These are phyloP conservation scores for Malania oleifera DNA, from an alignment of 164 flowering plant genomes.

Conservation along the genomic window DNA sequence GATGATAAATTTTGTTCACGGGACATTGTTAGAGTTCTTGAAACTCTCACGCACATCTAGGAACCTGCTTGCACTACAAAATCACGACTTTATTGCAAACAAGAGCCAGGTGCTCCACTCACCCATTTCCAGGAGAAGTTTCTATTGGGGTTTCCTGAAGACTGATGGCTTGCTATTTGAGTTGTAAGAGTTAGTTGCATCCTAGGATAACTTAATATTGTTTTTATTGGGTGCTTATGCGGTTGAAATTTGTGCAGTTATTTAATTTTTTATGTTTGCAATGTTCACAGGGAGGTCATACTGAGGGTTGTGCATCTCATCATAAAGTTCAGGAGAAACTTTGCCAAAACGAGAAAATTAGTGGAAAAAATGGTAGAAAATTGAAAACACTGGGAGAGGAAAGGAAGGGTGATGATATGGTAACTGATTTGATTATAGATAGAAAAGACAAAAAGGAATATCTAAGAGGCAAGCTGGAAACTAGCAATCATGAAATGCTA, in stretches of 20 bases:
- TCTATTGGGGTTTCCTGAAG: conserved; percentile 38
- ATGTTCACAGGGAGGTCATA: conserved; percentile 20
- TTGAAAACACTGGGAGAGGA: conserved; percentile 2
- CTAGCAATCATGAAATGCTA: conserved; percentile 2
- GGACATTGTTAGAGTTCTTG: conserved; percentile 19
- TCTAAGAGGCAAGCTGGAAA: neutral
- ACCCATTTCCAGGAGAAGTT: neutral
- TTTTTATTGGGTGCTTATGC: neutral
- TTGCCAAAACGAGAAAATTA: conserved; percentile 6
- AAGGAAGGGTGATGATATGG: conserved; percentile 11
- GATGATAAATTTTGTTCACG: conserved; percentile 16
- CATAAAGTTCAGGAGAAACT: conserved; percentile 8
- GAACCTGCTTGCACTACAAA: conserved; percentile 25
- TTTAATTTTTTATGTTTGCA: neutral
- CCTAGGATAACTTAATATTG: neutral
- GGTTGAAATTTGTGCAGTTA: neutral
- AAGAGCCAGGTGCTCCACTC: conserved; percentile 1
- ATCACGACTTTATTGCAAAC: conserved; percentile 13
- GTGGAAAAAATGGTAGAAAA: neutral
- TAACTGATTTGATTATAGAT: neutral
- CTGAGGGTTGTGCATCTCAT: conserved; percentile 7
- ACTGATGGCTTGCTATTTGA: conserved; percentile 35
- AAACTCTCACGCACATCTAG: conserved; percentile 19
- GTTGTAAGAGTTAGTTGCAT: conserved; percentile 49
- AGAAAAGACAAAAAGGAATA: conserved; percentile 6